phyloP scores from a whole-genome alignment of 2,329 filamentous ascomycete genomes.

The Elsinoe australis region DNA sequence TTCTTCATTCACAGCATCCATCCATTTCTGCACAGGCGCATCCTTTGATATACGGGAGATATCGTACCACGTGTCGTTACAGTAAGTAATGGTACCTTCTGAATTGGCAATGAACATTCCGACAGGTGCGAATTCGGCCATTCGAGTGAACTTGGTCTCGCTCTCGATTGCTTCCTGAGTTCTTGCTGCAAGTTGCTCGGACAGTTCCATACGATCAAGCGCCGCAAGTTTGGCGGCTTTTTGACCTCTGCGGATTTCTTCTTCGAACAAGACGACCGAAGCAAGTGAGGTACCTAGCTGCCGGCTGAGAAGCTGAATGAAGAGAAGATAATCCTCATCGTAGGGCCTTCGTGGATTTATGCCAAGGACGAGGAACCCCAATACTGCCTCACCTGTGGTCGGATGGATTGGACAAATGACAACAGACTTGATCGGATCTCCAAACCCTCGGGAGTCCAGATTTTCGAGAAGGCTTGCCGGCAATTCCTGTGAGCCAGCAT shows the following conservation, averaged over 20 bases:
- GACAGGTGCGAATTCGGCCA: slow-evolving; percentile 77
- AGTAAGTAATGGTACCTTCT: slow-evolving; percentile 64
- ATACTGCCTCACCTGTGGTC: slow-evolving; percentile 62
- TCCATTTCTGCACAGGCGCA: slow-evolving; percentile 47
- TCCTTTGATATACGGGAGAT: slow-evolving; percentile 48
- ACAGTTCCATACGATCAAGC: slow-evolving; percentile 67
- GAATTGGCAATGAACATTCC: slow-evolving; percentile 79
- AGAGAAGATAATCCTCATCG: slow-evolving; percentile 72
- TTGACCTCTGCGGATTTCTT: slow-evolving; percentile 69
- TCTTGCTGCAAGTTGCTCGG: slow-evolving; percentile 61
- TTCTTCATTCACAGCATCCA: slow-evolving; percentile 61
- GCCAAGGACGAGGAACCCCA: slow-evolving; percentile 72
- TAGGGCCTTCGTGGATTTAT: slow-evolving; percentile 71
- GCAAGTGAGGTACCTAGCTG: slow-evolving; percentile 74
- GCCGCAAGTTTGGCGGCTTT: slow-evolving; percentile 66
- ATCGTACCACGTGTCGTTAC: slow-evolving; percentile 67
- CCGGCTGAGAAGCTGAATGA: slow-evolving; percentile 64
- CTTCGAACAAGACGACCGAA: slow-evolving; percentile 74
- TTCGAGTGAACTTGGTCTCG: slow-evolving; percentile 72
- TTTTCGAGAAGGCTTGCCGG: slow-evolving; percentile 58
- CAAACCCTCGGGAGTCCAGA: slow-evolving; percentile 62
- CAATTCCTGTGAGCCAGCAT: slow-evolving; percentile 56
- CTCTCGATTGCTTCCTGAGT: slow-evolving; percentile 51
- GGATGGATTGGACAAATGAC: slow-evolving; percentile 74
- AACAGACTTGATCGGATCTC: slow-evolving; percentile 60